These are phyloP conservation scores for Nemophila menziesii DNA, from an alignment of 257 asterid species.

Conservation along the genomic window DNA sequence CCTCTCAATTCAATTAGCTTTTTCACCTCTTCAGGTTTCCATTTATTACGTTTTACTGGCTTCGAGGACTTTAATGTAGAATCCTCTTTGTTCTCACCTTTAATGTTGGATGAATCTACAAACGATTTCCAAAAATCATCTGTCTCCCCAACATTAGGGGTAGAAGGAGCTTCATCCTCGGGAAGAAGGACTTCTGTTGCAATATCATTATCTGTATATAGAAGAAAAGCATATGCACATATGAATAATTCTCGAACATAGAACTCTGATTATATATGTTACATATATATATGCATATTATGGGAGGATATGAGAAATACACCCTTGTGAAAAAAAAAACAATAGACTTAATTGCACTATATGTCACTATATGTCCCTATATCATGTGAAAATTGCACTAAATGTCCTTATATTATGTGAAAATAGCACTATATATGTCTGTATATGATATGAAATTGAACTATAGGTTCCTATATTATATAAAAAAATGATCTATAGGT, in stretches of 20 bases:
- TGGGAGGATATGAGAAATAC: background rate
- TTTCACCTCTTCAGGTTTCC: slow-evolving; percentile 85
- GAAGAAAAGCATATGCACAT: slow-evolving; percentile 4
- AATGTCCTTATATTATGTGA: too few relatives aligned
- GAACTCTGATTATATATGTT: background rate
- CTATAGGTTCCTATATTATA: too few relatives aligned
- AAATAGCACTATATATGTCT: too few relatives aligned
- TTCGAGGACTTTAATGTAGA: slow-evolving; percentile 38
- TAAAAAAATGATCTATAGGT: too few relatives aligned
- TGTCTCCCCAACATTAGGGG: slow-evolving; percentile 19
- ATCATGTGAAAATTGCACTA: too few relatives aligned
- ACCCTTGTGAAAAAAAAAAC: too few relatives aligned
- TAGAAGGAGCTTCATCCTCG: slow-evolving; percentile 27
- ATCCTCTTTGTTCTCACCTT: slow-evolving; percentile 27
- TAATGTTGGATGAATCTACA: slow-evolving; percentile 26
- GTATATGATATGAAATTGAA: too few relatives aligned
- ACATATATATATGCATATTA: too few relatives aligned
- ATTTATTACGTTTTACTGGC: slow-evolving; percentile 57
- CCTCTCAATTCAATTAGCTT: slow-evolving; percentile 71
- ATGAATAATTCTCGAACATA: background rate
- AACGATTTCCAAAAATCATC: slow-evolving; percentile 46
- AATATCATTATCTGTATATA: slow-evolving; percentile 32
- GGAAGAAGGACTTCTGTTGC: slow-evolving; percentile 21
- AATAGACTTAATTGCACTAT: too few relatives aligned
- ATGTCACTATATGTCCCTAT: too few relatives aligned